Evolutionary conservation across 768 basidiomycete genomes (phyloP).

Genomic region (Gelatoporia subvermispora): DNA sequence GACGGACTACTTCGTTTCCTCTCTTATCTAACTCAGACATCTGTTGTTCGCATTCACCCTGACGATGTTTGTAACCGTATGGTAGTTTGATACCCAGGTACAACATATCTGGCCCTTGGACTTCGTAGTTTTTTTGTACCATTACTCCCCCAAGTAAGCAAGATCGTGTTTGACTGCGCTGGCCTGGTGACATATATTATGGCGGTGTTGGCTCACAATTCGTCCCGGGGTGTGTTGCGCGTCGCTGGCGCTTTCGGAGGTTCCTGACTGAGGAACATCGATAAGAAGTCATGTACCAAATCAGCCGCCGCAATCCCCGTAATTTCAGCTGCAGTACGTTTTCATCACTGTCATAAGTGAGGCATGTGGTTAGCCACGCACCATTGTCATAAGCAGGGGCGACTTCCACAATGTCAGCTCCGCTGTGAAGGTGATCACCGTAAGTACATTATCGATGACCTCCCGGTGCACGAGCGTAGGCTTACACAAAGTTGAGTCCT

Average conservation of each 20-base stretch:
- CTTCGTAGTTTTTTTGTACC: no score
- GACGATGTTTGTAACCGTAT: no score
- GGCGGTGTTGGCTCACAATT: conserved; percentile 12
- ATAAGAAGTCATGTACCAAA: conserved; percentile 64
- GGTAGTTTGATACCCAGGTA: no score
- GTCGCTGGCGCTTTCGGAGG: conserved; percentile 28
- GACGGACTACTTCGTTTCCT: not conserved
- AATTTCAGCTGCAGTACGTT: conserved; percentile 45
- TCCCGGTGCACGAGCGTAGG: not conserved
- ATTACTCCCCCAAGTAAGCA: no score
- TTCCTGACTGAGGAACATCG: conserved; percentile 46
- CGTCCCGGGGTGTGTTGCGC: conserved; percentile 12
- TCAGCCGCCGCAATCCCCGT: conserved; percentile 68
- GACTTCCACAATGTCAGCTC: conserved; percentile 72
- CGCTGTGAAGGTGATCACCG: conserved; percentile 31
- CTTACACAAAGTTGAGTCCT: conserved; percentile 77
- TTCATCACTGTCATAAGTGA: not conserved
- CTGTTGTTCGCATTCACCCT: no score
- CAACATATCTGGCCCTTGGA: no score
- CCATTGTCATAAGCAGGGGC: conserved; percentile 71
- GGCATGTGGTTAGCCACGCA: conserved; percentile 21
- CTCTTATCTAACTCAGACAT: not conserved
- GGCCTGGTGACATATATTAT: no score
- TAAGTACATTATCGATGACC: not conserved
- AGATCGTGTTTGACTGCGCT: no score